Evolutionary conservation across 2,329 filamentous ascomycete genomes (phyloP), one percentile per base, ranked within the genome.

Genomic region (Exophiala spinifera): DNA sequence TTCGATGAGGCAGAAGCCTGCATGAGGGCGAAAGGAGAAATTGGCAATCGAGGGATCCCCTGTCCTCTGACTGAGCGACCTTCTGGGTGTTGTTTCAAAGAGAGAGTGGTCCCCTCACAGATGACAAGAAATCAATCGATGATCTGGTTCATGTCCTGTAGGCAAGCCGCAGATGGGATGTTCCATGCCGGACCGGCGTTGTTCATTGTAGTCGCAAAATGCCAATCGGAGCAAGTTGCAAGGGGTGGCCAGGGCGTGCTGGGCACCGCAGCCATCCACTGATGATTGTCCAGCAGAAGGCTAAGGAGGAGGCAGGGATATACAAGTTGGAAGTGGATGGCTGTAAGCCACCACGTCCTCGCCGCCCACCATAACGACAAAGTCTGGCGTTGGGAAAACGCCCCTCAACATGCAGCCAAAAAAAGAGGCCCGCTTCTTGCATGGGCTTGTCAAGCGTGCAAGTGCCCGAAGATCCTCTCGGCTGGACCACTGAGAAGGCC

Each of bases 321-420:
- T 19, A 15, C 14, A 5, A n/a, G 36, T 39, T 10, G 17, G 36
- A 39, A 39, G 36, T 39, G 36, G 36, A 39, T 39, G 36, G 36
- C 14, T 17, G 11, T 4, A 39, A 44, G 20, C 42, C 42, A 44
- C 42, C 28, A 21, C 13, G 28, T 23, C 42, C 19, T 21, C 23
- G 20, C 19, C 19, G 42, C 23, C 36, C 36, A 39, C 36, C 36
- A 39, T 13, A 39, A 39, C 17, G 17, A 39, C n/a, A n/a, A n/a
- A 15, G 42, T 11, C 42, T 23, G 20, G 42, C 21, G 42, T 44
- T 44, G 42, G 42, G 42, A 44, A 44, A 44, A 13, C 42, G 20
- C 23, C 42, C 10, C 42, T 44, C 42, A 44, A 44, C 42, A 21
- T 44, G 42, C 42, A 44, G 42, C 42, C 42, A 39, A 6, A 44